Evolutionary conservation across 257 asterid genomes (phyloP), one percentile per base, ranked within the genome.

Genomic region (Primulina eburnea): DNA sequence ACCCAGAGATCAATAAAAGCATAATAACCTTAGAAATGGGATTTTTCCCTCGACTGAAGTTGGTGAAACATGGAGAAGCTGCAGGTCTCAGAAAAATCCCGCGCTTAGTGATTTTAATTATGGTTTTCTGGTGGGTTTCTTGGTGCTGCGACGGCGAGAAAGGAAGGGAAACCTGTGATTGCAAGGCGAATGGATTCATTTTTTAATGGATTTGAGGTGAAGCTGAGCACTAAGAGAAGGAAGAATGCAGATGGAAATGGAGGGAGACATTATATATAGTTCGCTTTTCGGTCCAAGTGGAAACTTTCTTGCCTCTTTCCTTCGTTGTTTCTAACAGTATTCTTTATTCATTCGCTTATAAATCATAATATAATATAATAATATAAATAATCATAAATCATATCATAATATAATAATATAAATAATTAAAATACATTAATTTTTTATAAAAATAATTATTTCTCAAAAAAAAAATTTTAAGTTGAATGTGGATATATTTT

Each of bases 11-110:
- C 29, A 18, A 20, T 0, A 57, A 17, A 24, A 20, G 29, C 17
- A 57, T 6, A 0, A 29, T 7, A 58, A 84, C 82, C 88, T 77
- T 81, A 1, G 80, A 75, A 78, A 78, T 56, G 61, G 79, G 79
- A 58, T 79, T 68, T 60, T 65, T 82, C 72, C 84, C 75, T 76
- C 37, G 33, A 69, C 60, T 75, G 66, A 80, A 77, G 77, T 75
- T 73, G 28, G 72, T 50, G 67, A 75, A 75, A 62, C 61, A 60
- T 26, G 79, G 83, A 33, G 71, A 71, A 35, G 78, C n/a, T 10
- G 53, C 70, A 34, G 83, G 84, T 64, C 68, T 77, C n/a, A 70
- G 60, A 17, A 76, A 72, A 73, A 61, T 77, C 74, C 77, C 38
- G 57, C 74, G 74, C 60, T 73, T 83, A 26, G 74, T 77, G 69